These are phyloP conservation scores for Aspergillus tamarii DNA, from an alignment of 2,329 filamentous ascomycete genomes.

Conservation along the genomic window DNA sequence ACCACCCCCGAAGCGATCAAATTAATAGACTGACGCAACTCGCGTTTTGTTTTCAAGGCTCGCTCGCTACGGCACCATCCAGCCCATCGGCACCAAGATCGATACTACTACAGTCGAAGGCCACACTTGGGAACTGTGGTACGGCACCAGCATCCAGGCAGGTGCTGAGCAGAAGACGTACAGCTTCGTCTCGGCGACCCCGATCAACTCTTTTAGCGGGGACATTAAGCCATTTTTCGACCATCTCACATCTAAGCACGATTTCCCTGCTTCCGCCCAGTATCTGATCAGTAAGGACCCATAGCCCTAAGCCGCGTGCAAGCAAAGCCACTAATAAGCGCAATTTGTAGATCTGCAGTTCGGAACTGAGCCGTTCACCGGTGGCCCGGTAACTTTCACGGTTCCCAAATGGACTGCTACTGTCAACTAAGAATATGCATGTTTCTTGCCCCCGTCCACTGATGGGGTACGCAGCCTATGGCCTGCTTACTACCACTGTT, in stretches of 20 bases:
- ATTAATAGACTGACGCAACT: not conserved
- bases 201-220: constrained; percentile 55
- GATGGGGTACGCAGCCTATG: not conserved
- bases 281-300: constrained; percentile 51
- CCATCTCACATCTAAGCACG: constrained; percentile 55
- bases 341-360: constrained; percentile 36
- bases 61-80: constrained; percentile 54
- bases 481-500: not conserved
- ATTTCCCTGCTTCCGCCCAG: constrained; percentile 50
- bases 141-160: constrained; percentile 55
- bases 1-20: not conserved
- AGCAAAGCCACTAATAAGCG: not conserved
- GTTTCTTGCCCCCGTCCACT: not conserved
- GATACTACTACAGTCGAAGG: constrained; percentile 56
- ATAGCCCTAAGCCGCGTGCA: constrained; percentile 16
- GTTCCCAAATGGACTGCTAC: constrained; percentile 23
- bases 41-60: constrained; percentile 31
- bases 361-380: constrained; percentile 62
- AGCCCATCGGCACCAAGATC: constrained; percentile 58
- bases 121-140: constrained; percentile 58
- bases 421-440: constrained; percentile 3
- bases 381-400: constrained; percentile 45
- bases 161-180: constrained; percentile 50
- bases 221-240: constrained; percentile 60
- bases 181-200: constrained; percentile 52